Evolutionary conservation across 352 stramenopile species (phyloP), one percentile per base, ranked within the genome.

Genomic region (Phytopythium delawarense): DNA sequence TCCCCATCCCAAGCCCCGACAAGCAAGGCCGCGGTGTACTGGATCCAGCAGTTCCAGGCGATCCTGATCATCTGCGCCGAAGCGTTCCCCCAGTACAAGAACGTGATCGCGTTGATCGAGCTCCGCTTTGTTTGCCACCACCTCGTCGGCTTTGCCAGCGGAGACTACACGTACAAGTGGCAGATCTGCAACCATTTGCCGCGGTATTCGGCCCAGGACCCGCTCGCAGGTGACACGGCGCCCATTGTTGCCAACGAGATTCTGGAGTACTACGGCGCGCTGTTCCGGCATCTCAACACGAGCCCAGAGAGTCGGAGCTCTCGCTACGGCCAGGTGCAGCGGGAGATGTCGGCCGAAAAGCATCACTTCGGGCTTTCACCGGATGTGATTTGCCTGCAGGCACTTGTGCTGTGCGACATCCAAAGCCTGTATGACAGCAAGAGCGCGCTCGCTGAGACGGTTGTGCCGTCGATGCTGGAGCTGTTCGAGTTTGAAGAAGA

Each of bases 41-140:
- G 79, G 78, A 91, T 90, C 63, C 72, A 86, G 16, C 81, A 91
- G 45, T 96, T 96, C 59, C 83, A 91, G 58, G 75, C 83, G 32
- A 85, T 88, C 23, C 44, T 94, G 46, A 64, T 73, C 18, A 81
- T 84, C 49, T 92, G 84, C 42, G 67, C 77, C 1, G 76, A 91
- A 48, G 74, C 82, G 4, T 94, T 94, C 40, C 85, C 87, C 20
- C 70, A 75, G 40, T 88, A 87, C 60, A 76, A 69, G 8, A 72
- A 89, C 51, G 69, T 91, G 20, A 65, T 91, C 6, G 79, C 81
- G 28, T 64, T 96, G 8, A 79, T 94, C 46, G 87, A 96, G 61
- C 73, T 93, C 4, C 81, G 87, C 13, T 96, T 91, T 35, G 87
- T 93, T 4, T 89, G 79, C 39, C 87, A 96, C 49, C 84, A 96